Conservation (phyloP, 176 grass and related monocot genomes). For the Aegilops sharonensis region DNA sequence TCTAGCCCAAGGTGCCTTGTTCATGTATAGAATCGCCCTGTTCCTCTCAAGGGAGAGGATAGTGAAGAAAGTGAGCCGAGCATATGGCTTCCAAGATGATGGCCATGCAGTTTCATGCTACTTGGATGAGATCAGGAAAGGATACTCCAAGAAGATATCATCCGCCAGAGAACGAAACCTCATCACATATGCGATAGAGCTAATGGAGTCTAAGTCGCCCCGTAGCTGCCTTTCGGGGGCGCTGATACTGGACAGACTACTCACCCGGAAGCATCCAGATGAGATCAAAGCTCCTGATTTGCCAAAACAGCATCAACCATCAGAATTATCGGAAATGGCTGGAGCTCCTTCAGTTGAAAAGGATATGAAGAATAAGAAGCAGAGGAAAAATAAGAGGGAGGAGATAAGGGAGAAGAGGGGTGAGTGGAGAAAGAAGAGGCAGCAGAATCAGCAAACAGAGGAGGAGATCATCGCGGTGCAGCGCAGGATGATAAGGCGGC, state of each 20-base stretch:
- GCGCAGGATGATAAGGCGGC: neutral
- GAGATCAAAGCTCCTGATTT: neutral
- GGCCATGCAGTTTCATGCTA: neutral
- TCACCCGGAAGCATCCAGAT: neutral
- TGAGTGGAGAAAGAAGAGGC: neutral
- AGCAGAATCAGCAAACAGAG: neutral
- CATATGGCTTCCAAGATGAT: neutral
- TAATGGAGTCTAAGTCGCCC: neutral
- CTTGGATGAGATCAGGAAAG: neutral
- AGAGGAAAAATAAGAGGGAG: too few relatives aligned
- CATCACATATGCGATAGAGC: neutral
- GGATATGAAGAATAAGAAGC: too few relatives aligned
- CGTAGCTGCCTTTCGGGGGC: neutral
- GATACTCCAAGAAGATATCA: neutral
- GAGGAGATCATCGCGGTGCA: neutral
- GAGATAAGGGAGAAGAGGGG: too few relatives aligned
- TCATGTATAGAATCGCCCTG: neutral
- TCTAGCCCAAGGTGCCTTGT: neutral
- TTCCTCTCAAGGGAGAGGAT: rapidly evolving
- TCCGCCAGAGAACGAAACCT: neutral
- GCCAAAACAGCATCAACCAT: neutral
- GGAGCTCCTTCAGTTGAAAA: neutral
- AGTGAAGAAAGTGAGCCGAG: neutral
- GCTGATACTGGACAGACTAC: neutral
- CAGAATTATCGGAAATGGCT: neutral